phyloP scores from a whole-genome alignment of 768 basidiomycete genomes.

The Chalciporus piperatus region DNA sequence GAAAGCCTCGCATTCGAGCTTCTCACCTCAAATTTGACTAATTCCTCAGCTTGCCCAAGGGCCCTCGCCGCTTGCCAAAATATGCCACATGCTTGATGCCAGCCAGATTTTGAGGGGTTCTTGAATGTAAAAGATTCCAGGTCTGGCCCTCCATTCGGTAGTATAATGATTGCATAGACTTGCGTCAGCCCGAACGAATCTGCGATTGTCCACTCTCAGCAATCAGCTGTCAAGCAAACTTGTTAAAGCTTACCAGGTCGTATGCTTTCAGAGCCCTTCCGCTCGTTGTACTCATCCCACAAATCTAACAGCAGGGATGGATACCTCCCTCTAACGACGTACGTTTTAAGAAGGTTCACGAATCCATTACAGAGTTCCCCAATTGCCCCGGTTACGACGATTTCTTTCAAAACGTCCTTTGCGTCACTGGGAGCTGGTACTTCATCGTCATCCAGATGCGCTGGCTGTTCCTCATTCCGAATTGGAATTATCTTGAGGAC shows the following conservation, averaged over 20 bases:
- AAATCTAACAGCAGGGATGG: slow-evolving; percentile 71
- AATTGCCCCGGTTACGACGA: slow-evolving; percentile 73
- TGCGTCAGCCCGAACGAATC: slow-evolving; percentile 77
- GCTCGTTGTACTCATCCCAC: slow-evolving; percentile 83
- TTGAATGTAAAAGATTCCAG: slow-evolving; percentile 81
- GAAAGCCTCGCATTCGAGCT: background rate
- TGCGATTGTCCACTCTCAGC: slow-evolving; percentile 28
- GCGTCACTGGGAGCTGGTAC: slow-evolving; percentile 70
- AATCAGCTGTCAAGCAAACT: slow-evolving; percentile 1
- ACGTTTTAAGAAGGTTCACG: slow-evolving; percentile 75
- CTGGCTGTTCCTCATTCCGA: slow-evolving; percentile 43
- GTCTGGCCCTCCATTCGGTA: slow-evolving; percentile 89
- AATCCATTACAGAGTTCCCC: slow-evolving; percentile 77
- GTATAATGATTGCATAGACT: slow-evolving; percentile 83
- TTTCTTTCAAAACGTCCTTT: slow-evolving; percentile 76
- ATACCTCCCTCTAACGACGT: slow-evolving; percentile 84
- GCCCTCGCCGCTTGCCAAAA: slow-evolving; percentile 88
- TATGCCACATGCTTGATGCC: slow-evolving; percentile 84
- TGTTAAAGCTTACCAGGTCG: slow-evolving; percentile 64
- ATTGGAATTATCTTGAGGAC: slow-evolving; percentile 91
- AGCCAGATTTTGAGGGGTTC: slow-evolving; percentile 55
- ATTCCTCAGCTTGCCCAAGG: slow-evolving; percentile 74
- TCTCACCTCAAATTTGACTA: slow-evolving; percentile 84
- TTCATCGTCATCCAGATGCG: slow-evolving; percentile 40
- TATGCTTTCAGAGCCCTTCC: slow-evolving; percentile 79